Percentiles rank a stretch among this genome's conserved stretches.
Conservation (phyloP, 257 asterid genomes). For the Cinchona pubescens region DNA sequence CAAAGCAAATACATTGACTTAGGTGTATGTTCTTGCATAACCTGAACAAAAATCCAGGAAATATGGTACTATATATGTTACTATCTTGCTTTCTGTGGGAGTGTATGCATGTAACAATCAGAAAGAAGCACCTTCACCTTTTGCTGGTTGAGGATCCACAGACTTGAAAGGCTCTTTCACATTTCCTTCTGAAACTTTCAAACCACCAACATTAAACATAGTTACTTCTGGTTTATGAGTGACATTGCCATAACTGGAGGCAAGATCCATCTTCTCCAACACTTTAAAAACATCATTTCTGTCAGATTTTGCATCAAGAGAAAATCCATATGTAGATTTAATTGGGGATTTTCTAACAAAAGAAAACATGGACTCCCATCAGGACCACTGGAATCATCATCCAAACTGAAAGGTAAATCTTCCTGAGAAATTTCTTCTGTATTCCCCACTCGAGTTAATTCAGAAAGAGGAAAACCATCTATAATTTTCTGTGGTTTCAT, state of each 20-base stretch:
- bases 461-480: constrained; percentile 48
- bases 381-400: constrained; percentile 57
- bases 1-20: constrained; percentile 24
- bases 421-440: constrained; percentile 52
- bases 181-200: constrained; percentile 45
- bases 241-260: constrained; percentile 24
- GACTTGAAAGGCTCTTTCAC: constrained; percentile 49
- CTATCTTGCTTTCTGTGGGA: not conserved
- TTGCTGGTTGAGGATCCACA: constrained; percentile 35
- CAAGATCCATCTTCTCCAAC: constrained; percentile 30
- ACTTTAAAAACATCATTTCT: constrained; percentile 38
- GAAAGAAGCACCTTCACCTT: constrained; percentile 53
- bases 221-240: constrained; percentile 32
- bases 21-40: constrained; percentile 16
- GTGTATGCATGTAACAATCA: not conserved
- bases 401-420: constrained; percentile 69
- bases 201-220: constrained; percentile 37
- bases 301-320: constrained; percentile 52
- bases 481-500: constrained; percentile 43
- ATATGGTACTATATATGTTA: constrained; percentile 3
- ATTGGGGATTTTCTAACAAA: constrained; percentile 43
- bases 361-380: constrained; percentile 51
- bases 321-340: constrained; percentile 55
- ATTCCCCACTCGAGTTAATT: constrained; percentile 26
- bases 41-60: constrained; percentile 2